Evolutionary conservation across 495 filamentous ascomycete genomes (phyloP), one percentile per base, ranked within the genome.

Genomic region (Penicillium lagena): DNA sequence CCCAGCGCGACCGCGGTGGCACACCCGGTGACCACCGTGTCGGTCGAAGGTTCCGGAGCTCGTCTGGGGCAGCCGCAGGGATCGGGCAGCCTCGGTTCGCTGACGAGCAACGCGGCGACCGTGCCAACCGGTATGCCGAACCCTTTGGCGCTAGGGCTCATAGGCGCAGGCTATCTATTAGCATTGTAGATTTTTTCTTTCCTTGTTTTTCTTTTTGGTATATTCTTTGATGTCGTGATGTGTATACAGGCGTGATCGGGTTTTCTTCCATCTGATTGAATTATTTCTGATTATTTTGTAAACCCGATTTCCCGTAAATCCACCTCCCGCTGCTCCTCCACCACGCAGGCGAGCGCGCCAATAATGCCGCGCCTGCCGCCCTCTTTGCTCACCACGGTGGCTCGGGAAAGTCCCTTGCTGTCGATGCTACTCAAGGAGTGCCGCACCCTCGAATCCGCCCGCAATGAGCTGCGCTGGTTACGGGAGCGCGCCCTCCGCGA

Each of bases 391-490:
- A 67, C 72, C 45, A 62, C 58, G 32, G 87, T 88, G 37, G 62
- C 66, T 27, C 49, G 51, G 0, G 71, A 79, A 41, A 72, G 81
- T 30, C 73, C 76, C 0, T 64, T 85, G 32, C 76, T 94, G 0
- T 73, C 83, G 8, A 50, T 73, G 1, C 77, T 97, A 2, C 78
- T 97, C 2, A 77, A 71, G 12, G 71, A 77, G 49, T 89, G 86
- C 46, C 80, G 90, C 28, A 72, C 80, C 35, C 60, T 94, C 7
- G 47, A 46, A 11, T 83, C 83, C 9, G 85, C 89, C 3, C 68
- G 62, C 12, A 84, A 83, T 57, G 93, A 98, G 64, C 74, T 97
- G 7, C 84, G 88, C 17, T 98, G 93, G 93, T 77, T 98, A 12
- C 68, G 70, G 14, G 81, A 89, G 53, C 77, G 86, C 54, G 79